Evolutionary conservation across 2,329 filamentous ascomycete species (phyloP).

Genomic region (Madurella fahalii): DNA sequence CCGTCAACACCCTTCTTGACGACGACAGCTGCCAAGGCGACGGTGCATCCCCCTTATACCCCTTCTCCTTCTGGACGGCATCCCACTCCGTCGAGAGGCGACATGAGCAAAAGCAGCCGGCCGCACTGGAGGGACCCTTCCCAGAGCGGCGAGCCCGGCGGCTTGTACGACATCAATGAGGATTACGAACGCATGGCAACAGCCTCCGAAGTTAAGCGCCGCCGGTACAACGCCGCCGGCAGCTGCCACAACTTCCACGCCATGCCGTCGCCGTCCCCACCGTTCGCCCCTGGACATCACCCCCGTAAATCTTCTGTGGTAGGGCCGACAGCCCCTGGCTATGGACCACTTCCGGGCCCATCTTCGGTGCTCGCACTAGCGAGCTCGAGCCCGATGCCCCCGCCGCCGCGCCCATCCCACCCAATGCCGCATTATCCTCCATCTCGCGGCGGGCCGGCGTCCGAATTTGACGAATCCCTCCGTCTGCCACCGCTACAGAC

Average conservation of each 20-base stretch:
- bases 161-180: constrained; percentile 38
- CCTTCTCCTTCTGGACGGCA: not conserved
- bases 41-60: not conserved
- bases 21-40: constrained; percentile 21
- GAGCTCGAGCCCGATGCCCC: constrained; percentile 16
- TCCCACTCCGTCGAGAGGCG: not conserved
- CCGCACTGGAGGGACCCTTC: constrained; percentile 6
- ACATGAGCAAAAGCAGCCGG: constrained; percentile 4
- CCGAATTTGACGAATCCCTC: constrained; percentile 51
- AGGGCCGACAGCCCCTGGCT: not conserved
- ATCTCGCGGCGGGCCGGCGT: not conserved
- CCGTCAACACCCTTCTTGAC: constrained; percentile 47
- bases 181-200: constrained; percentile 34
- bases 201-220: constrained; percentile 34
- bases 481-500: constrained; percentile 52
- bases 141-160: not conserved
- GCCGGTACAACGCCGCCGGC: constrained; percentile 28
- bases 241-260: constrained; percentile 18
- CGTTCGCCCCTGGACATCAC: not conserved
- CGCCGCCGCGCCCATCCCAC: constrained; percentile 16
- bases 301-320: not conserved
- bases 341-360: constrained; percentile 8
- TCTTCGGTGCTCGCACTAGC: constrained; percentile 9
- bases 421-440: not conserved
- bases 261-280: constrained; percentile 13